These are phyloP conservation scores for Penicillium samsonianum DNA, from an alignment of 495 filamentous ascomycete genomes.

Conservation along the genomic window DNA sequence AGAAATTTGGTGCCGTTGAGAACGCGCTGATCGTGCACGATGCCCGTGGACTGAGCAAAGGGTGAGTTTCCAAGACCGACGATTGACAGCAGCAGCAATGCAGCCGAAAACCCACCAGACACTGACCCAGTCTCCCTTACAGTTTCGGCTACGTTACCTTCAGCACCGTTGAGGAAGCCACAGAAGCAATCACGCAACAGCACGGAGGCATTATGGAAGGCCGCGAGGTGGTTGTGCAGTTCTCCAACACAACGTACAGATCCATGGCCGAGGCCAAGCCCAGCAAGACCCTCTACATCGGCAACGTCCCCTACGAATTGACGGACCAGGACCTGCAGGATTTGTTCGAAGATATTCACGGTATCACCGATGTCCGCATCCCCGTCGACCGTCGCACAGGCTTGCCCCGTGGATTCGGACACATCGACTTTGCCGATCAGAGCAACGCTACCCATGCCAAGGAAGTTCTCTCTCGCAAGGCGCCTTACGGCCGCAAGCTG, in stretches of 20 bases:
- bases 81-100: not conserved
- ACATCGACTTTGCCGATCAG: conserved; percentile 78
- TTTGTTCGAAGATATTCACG: conserved; percentile 70
- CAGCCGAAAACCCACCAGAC: not conserved
- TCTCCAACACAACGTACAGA: conserved; percentile 40
- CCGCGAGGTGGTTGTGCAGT: conserved; percentile 67
- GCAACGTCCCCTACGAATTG: conserved; percentile 88
- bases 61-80: conserved; percentile 54
- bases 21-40: conserved; percentile 63
- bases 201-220: conserved; percentile 77
- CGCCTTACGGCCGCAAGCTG: conserved; percentile 66
- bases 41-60: conserved; percentile 77
- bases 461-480: conserved; percentile 56
- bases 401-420: conserved; percentile 83
- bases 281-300: conserved; percentile 75
- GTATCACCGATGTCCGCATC: conserved; percentile 80
- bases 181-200: conserved; percentile 61
- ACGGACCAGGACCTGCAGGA: conserved; percentile 84
- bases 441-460: conserved; percentile 59
- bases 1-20: conserved; percentile 63
- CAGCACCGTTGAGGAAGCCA: conserved; percentile 54
- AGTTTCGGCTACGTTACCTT: conserved; percentile 84
- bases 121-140: conserved; percentile 1
- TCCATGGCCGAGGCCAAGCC: conserved; percentile 34
- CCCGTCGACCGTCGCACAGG: conserved; percentile 88